phyloP scores from a whole-genome alignment of 1,139 yeast species.

The Kodamaea sp. region DNA sequence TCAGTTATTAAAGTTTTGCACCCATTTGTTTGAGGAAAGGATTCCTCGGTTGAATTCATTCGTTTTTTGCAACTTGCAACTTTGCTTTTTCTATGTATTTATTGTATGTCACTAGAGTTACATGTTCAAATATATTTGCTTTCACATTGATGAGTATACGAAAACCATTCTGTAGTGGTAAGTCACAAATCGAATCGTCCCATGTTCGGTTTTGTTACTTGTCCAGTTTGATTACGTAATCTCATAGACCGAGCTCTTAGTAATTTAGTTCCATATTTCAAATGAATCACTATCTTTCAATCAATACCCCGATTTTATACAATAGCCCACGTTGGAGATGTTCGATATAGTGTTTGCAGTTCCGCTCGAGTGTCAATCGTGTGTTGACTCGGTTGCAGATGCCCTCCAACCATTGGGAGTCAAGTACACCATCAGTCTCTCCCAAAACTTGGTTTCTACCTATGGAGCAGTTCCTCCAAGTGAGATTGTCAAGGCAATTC shows the following conservation, averaged over 20 bases:
- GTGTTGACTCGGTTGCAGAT: conserved; percentile 59
- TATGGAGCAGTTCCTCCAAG: conserved; percentile 73
- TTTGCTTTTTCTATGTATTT: not conserved
- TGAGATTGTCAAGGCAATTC: conserved; percentile 61
- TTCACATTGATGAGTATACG: too few relatives aligned
- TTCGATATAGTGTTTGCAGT: conserved; percentile 74
- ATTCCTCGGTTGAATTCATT: not conserved
- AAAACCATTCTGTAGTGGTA: too few relatives aligned
- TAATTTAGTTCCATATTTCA: too few relatives aligned
- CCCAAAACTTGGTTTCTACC: conserved; percentile 60
- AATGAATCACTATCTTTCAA: too few relatives aligned
- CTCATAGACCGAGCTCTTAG: too few relatives aligned
- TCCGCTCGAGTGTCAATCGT: conserved; percentile 70
- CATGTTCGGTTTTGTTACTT: too few relatives aligned
- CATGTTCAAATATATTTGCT: too few relatives aligned
- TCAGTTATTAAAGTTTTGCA: too few relatives aligned
- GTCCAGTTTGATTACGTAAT: too few relatives aligned
- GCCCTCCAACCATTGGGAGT: conserved; percentile 55
- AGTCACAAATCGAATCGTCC: too few relatives aligned
- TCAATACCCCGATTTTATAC: too few relatives aligned
- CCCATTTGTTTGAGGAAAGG: not conserved
- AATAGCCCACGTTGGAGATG: not conserved
- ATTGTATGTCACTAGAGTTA: not conserved
- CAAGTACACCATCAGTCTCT: conserved; percentile 53
- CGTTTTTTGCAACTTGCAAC: not conserved